Evolutionary conservation across 2,329 filamentous ascomycete species (phyloP).

Genomic region (Botrytis deweyae): DNA sequence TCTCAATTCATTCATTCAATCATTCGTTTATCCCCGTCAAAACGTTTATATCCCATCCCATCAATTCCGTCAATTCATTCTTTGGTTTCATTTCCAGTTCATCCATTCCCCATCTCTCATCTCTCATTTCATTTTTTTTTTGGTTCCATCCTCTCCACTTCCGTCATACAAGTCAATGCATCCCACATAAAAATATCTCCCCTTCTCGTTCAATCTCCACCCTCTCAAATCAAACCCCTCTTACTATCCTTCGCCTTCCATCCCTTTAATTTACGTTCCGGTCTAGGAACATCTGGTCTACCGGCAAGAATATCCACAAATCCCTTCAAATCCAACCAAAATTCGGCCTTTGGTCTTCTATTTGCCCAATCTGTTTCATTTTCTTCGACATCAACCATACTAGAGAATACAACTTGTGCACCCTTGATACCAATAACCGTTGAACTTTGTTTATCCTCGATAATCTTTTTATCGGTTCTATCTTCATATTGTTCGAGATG

Average conservation of each 20-base stretch:
- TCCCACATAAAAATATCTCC: background rate
- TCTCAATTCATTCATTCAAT: background rate
- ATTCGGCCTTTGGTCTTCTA: slow-evolving; percentile 76
- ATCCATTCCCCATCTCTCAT: background rate
- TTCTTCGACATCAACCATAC: slow-evolving; percentile 77
- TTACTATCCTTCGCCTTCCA: slow-evolving; percentile 27
- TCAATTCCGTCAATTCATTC: background rate
- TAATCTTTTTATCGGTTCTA: slow-evolving; percentile 64
- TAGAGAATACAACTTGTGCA: slow-evolving; percentile 81
- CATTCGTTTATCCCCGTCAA: background rate
- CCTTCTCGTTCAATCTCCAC: background rate
- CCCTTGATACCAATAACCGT: slow-evolving; percentile 91
- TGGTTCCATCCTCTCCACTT: background rate
- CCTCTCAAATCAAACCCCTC: slow-evolving; percentile 22
- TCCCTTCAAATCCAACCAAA: slow-evolving; percentile 79
- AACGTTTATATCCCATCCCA: background rate
- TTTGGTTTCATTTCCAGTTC: background rate
- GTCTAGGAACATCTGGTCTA: slow-evolving; percentile 51
- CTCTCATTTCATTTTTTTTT: background rate
- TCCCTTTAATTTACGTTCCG: slow-evolving; percentile 48
- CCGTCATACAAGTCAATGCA: background rate
- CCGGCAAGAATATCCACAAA: slow-evolving; percentile 84
- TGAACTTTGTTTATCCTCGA: slow-evolving; percentile 69
- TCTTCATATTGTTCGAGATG: slow-evolving; percentile 79
- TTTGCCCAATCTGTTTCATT: slow-evolving; percentile 92